These are phyloP conservation scores for Trametes maxima DNA, from an alignment of 768 basidiomycete genomes.

Conservation along the genomic window DNA sequence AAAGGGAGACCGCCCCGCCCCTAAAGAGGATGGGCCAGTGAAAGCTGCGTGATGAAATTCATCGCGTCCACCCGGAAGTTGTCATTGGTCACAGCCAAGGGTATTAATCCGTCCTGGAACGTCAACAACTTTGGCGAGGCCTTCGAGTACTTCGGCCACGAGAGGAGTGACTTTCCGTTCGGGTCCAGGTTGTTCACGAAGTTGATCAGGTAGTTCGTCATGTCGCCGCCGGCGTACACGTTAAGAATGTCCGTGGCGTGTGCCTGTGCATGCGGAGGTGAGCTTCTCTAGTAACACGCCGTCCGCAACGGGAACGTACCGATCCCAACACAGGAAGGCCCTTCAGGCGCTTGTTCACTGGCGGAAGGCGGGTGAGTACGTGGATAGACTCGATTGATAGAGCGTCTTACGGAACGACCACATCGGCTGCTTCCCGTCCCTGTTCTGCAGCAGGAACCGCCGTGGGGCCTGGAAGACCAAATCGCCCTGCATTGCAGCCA, in stretches of 20 bases:
- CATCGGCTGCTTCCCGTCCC: conserved; percentile 41
- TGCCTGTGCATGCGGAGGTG: background rate
- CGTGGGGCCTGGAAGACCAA: conserved; percentile 52
- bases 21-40: conserved; percentile 23
- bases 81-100: conserved; percentile 19
- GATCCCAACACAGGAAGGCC: conserved; percentile 13
- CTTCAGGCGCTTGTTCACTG: conserved; percentile 23
- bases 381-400: background rate
- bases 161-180: conserved; percentile 26
- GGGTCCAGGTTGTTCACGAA: conserved; percentile 35
- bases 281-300: background rate
- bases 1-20: background rate
- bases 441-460: conserved; percentile 45
- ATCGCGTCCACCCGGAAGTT: conserved; percentile 23
- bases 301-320: background rate
- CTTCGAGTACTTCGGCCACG: conserved; percentile 30
- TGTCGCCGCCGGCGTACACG: conserved; percentile 28
- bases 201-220: conserved; percentile 34
- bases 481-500: conserved; percentile 55
- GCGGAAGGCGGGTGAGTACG: background rate
- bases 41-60: conserved; percentile 19
- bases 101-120: conserved; percentile 21
- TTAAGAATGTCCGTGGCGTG: conserved; percentile 31
- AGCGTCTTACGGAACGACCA: conserved; percentile 43
- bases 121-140: conserved; percentile 19